Evolutionary conservation across 352 stramenopile species (phyloP), one percentile per base, ranked within the genome.

Genomic region (Phytophthora lateralis): DNA sequence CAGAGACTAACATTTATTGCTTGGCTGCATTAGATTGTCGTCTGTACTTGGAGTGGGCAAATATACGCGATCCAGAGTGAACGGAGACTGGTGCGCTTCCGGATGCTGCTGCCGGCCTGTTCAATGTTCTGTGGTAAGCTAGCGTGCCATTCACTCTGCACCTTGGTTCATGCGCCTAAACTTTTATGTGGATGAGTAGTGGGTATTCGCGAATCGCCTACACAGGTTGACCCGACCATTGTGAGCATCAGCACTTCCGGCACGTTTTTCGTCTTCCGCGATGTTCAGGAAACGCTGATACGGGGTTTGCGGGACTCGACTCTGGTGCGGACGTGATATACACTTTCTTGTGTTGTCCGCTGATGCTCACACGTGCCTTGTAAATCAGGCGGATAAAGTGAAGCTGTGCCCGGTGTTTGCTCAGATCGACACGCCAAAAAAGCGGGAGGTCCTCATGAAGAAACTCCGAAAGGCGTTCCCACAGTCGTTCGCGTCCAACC

Each of bases 1-100:
- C 27, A 21, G 24, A 34, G 32, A 30, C 34, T 58, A 29, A 60
- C 39, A 17, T 18, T 6, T 15, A 42, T 21, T 18, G 35, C 12
- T 18, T 42, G 35, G 15, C 11, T 42, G n/a, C 14, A 11, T 20
- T 20, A 93, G 82, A 69, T 93, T 46, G 65, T 91, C 8, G 75
- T 68, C 3, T 91, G 80, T 41, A 91, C 78, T 29, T 93, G 84
- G 84, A 91, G 78, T 62, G 84, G 85, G 2, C 58, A 76, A 50
- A 54, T 91, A 21, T 88, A 80, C 55, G 71, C 72, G 20, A 74
- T 90, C 17, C 54, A 76, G 24, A 72, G 82, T 47, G 62, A 78
- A 17, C 43, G 67, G 27, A 55, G 62, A 27, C 58, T 88, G 11
- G 72, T 88, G 14, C 73, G 69, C 18, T 93, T 93, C 37, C 80